These are phyloP conservation scores for Boletus rex-veris DNA, from an alignment of 768 basidiomycete species.

Conservation along the genomic window DNA sequence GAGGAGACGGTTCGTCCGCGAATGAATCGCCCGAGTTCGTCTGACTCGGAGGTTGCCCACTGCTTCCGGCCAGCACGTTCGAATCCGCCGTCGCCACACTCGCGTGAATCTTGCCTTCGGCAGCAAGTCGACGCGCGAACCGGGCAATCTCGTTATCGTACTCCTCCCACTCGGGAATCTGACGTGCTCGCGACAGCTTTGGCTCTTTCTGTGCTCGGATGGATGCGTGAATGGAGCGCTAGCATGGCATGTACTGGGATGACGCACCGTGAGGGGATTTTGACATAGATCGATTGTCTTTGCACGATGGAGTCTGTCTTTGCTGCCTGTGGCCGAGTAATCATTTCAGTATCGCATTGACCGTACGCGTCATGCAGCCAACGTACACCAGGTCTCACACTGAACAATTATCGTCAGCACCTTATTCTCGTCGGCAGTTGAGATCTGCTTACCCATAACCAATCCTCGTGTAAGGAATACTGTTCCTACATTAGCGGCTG, in stretches of 20 bases:
- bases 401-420: slow-evolving; percentile 27
- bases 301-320: slow-evolving; percentile 71
- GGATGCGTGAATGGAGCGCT: neutral
- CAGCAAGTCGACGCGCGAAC: slow-evolving; percentile 71
- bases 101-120: slow-evolving; percentile 66
- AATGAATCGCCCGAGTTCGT: neutral
- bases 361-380: neutral
- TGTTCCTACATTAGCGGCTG: slow-evolving; percentile 28
- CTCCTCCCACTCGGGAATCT: slow-evolving; percentile 96
- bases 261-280: slow-evolving; percentile 85
- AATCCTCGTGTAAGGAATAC: slow-evolving; percentile 88
- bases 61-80: slow-evolving; percentile 58
- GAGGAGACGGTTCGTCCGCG: neutral
- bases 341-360: neutral
- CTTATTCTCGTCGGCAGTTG: neutral
- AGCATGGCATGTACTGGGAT: too few relatives aligned
- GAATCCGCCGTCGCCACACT: slow-evolving; percentile 65
- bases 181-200: slow-evolving; percentile 86
- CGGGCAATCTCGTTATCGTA: slow-evolving; percentile 89
- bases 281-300: slow-evolving; percentile 96
- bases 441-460: slow-evolving; percentile 79
- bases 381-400: slow-evolving; percentile 99
- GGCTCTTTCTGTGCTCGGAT: slow-evolving; percentile 79
- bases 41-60: slow-evolving; percentile 23
- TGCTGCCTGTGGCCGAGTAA: slow-evolving; percentile 53